Percentiles rank a stretch among this genome's conserved stretches.
Evolutionary conservation across 2,329 filamentous ascomycete species (phyloP).

Genomic region (Ceratocystis diversiconidia): DNA sequence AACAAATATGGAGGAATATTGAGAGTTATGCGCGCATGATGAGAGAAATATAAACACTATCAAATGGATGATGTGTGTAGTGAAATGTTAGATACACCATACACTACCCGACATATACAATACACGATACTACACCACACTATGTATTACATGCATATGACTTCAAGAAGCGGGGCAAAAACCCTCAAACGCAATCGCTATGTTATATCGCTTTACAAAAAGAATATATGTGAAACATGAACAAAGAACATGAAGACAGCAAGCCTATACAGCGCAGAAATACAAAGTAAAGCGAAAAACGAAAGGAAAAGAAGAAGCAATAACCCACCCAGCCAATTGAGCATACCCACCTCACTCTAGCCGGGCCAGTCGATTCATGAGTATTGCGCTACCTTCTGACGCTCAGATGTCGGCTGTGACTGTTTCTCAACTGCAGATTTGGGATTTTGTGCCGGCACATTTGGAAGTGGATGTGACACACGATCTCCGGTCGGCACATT

Average conservation of each 20-base stretch:
- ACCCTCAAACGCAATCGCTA: neutral
- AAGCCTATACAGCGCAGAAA: neutral
- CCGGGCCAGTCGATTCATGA: neutral
- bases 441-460: neutral
- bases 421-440: neutral
- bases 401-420: neutral
- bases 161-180: neutral
- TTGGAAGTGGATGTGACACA: neutral
- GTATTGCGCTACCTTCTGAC: constrained; percentile 1
- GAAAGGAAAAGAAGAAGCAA: neutral
- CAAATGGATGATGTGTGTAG: too few relatives aligned
- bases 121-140: too few relatives aligned
- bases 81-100: too few relatives aligned
- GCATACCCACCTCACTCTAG: neutral
- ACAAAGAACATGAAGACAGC: neutral
- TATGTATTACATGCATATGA: neutral
- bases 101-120: too few relatives aligned
- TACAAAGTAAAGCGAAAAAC: neutral
- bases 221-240: neutral
- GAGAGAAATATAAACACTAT: too few relatives aligned
- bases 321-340: neutral
- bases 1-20: neutral
- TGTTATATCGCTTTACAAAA: neutral
- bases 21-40: neutral
- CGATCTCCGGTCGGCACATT: constrained; percentile 7